Evolutionary conservation across 2,329 filamentous ascomycete genomes (phyloP), one percentile per base, ranked within the genome.

Genomic region (Fusarium fujikuroi): DNA sequence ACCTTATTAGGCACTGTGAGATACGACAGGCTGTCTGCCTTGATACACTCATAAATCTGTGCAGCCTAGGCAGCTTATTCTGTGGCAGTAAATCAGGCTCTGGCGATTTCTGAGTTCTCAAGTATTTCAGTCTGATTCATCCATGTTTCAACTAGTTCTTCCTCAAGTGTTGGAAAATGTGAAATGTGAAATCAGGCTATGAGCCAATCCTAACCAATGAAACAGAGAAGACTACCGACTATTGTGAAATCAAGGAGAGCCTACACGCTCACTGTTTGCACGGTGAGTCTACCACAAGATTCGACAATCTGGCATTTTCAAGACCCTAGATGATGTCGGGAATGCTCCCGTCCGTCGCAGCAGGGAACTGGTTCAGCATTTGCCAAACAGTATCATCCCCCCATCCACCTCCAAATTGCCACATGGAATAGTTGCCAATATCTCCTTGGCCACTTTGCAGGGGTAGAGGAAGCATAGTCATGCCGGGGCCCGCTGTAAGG

Each of bases 341-440:
- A 23, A 64, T 57, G 54, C 46, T 64, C 28, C 44, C 62, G 19
- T 76, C 76, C 37, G 54, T 40, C n/a, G 54, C 64, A 53, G 79
- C 81, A 40, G 83, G 82, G 70, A 85, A 85, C 70, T 84, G 85
- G 75, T 90, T 90, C 74, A 90, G 77, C 64, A 89, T 79, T 42
- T 85, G 86, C 88, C 88, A 89, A 62, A 90, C 84, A 49, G 87
- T 89, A 73, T 89, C 87, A 53, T 84, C 83, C 6, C 84, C 84
- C 79, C 89, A 88, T 63, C 85, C 87, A 4, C 88, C 88, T 30
- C 85, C 87, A 79, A 90, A 90, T 66, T 87, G 84, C 85, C 85
- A 87, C n/a, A 67, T 30, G 15, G 72, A 63, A 67, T 69, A 66
- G 63, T 66, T 58, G 11, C 60, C 67, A 30, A 53, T 60, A 65